Conservation (phyloP, 2,329 filamentous ascomycete species). For the Claviceps sp. region DNA sequence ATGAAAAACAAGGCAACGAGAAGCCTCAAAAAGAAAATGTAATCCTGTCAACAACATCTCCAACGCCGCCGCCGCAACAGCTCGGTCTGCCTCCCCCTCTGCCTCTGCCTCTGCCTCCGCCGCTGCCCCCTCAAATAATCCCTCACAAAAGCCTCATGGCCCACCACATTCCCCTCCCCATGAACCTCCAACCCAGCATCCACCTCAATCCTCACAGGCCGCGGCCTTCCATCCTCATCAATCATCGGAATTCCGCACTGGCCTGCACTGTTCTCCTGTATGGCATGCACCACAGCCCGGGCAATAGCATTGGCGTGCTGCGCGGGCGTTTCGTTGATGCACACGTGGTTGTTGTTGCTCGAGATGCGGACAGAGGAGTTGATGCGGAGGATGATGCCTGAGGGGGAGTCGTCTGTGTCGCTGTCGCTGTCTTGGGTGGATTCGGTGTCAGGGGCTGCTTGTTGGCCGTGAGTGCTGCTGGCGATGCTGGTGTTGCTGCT, state of each 20-base stretch:
- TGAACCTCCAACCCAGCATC: conserved; percentile 31
- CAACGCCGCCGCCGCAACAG: conserved; percentile 4
- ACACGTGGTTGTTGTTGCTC: conserved; percentile 35
- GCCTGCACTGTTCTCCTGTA: conserved; percentile 28
- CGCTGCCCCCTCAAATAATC: conserved; percentile 11
- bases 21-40: too few species aligned
- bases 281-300: conserved; percentile 28
- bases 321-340: conserved; percentile 25
- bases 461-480: neutral
- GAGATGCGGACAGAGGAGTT: conserved; percentile 32
- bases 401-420: conserved; percentile 5
- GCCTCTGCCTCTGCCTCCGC: neutral
- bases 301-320: conserved; percentile 29
- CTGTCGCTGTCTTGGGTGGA: neutral
- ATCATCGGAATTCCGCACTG: conserved; percentile 31
- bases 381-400: conserved; percentile 33
- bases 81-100: neutral
- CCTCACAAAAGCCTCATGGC: conserved; percentile 17
- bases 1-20: too few species aligned
- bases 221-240: conserved; percentile 28
- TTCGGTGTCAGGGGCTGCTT: neutral
- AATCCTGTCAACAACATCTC: too few species aligned
- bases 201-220: conserved; percentile 29
- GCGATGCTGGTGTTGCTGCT: neutral
- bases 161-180: conserved; percentile 31